phyloP scores from a whole-genome alignment of 345 rosid genomes.

The Populus nigra region DNA sequence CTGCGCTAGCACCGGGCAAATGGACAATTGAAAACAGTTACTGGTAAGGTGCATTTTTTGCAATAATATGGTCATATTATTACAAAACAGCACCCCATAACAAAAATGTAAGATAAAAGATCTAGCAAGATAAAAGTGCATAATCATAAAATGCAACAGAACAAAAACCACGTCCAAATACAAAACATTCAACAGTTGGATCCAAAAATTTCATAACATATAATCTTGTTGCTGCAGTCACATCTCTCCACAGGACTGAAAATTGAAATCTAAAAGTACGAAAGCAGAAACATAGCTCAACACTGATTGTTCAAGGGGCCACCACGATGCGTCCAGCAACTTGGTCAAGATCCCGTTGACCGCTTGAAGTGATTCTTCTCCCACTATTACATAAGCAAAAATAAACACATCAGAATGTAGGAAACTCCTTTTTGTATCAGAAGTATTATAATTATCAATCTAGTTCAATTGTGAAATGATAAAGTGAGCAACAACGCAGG shows the following conservation, averaged over 20 bases:
- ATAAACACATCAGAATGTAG: not conserved
- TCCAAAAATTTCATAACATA: constrained; percentile 11
- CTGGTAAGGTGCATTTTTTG: not conserved
- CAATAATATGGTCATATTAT: no score
- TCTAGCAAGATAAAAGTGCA: not conserved
- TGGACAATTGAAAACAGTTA: not conserved
- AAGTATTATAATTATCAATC: not conserved
- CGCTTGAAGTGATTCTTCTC: constrained; percentile 32
- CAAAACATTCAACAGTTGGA: constrained; percentile 10
- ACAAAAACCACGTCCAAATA: not conserved
- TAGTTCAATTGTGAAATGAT: not conserved
- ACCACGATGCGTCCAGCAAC: constrained; percentile 35
- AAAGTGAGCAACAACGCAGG: not conserved
- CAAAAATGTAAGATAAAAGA: not conserved
- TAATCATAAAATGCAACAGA: not conserved
- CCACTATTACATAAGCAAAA: constrained; percentile 18
- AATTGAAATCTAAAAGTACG: not conserved
- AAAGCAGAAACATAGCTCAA: not conserved
- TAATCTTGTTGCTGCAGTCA: not conserved
- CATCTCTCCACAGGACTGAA: constrained; percentile 3
- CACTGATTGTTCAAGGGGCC: constrained; percentile 21
- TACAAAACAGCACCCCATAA: not conserved
- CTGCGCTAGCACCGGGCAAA: not conserved
- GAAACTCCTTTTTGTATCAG: not conserved
- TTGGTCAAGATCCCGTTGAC: constrained; percentile 37